Evolutionary conservation across 208 protist species (phyloP), one percentile per base, ranked within the genome.

Genomic region (Trypanosoma caninum): DNA sequence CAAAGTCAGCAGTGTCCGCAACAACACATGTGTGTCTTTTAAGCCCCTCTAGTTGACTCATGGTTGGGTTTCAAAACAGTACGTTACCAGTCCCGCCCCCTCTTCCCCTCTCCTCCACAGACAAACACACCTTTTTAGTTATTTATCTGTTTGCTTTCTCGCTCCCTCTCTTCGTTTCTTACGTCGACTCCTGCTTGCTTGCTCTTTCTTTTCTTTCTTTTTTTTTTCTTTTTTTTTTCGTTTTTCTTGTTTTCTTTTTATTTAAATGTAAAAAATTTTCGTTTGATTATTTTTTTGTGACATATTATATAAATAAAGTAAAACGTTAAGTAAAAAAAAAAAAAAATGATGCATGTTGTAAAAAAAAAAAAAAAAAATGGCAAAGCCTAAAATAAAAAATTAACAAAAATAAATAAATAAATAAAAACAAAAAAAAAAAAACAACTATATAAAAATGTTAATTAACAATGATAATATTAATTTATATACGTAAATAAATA

Each of bases 1-100:
- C 80, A 65, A 99, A 97, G 76, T 99, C 95, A n/a, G 97, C 97
- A 10, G 97, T 98, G 80, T 99, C 97, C 8, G 96, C 95, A 4
- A 99, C 96, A 44, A 97, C 87, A 50, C 76, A 94, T 6, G 84
- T 91, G 71, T 74, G 45, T 59, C 69, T 34, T 60, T 84, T 83
- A 33, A 94, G 78, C 56, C 76, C 74, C 8, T 89, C 87, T n/a
- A 94, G 75, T 63, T 84, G 72, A 47, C 52, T 56, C 82, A 93
- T 93, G 7, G n/a, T 45, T 6, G n/a, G 22, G 5, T 8, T 5
- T 9, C 18, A 20, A n/a, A n/a, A n/a, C n/a, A n/a, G n/a, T n/a
- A n/a, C n/a, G n/a, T n/a, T n/a, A n/a, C n/a, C n/a, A n/a, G n/a
- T n/a, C n/a, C n/a, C n/a, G 34, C 34, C 7, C 28, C 31, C 14